Evolutionary conservation across 2,329 filamentous ascomycete species (phyloP).

Genomic region (Cyanodermella asteris): DNA sequence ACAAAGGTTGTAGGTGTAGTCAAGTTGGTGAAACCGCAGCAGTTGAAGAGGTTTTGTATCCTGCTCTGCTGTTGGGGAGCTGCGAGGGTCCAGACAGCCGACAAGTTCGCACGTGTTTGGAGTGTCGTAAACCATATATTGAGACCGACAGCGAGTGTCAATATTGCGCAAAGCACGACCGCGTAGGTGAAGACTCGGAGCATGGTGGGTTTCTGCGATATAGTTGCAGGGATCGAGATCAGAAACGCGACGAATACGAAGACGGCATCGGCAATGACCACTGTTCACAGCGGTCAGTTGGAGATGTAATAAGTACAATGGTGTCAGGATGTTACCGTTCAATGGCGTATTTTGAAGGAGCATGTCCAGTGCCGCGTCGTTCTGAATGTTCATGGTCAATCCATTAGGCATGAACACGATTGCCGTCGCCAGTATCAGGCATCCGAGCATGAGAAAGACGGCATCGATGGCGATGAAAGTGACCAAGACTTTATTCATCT

Average conservation of each 20-base stretch:
- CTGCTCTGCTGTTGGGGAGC: conserved; percentile 37
- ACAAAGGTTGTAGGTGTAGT: conserved; percentile 48
- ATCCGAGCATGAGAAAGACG: conserved; percentile 29
- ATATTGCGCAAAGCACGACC: conserved; percentile 37
- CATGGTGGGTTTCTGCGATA: conserved; percentile 42
- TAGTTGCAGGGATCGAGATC: conserved; percentile 47
- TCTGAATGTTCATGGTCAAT: conserved; percentile 22
- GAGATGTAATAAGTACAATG: conserved; percentile 4
- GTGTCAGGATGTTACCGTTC: conserved; percentile 21
- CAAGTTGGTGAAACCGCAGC: conserved; percentile 60
- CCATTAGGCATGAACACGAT: conserved; percentile 23
- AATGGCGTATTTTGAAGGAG: conserved; percentile 30
- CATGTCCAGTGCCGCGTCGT: conserved; percentile 29
- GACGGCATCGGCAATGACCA: conserved; percentile 49
- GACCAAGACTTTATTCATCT: conserved; percentile 30
- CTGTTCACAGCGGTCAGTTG: conserved; percentile 17
- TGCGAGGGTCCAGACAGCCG: conserved; percentile 37
- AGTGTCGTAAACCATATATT: conserved; percentile 55
- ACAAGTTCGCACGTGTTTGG: conserved; percentile 40
- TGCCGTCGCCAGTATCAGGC: conserved; percentile 30
- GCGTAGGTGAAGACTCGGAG: conserved; percentile 48
- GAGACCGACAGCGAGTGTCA: conserved; percentile 44
- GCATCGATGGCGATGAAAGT: conserved; percentile 29
- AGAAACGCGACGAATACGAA: conserved; percentile 51
- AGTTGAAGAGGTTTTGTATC: conserved; percentile 48